Percentiles rank a stretch among this genome's conserved stretches.
phyloP scores from a whole-genome alignment of 1,139 yeast genomes.

The Suhomyces bokatorum region DNA sequence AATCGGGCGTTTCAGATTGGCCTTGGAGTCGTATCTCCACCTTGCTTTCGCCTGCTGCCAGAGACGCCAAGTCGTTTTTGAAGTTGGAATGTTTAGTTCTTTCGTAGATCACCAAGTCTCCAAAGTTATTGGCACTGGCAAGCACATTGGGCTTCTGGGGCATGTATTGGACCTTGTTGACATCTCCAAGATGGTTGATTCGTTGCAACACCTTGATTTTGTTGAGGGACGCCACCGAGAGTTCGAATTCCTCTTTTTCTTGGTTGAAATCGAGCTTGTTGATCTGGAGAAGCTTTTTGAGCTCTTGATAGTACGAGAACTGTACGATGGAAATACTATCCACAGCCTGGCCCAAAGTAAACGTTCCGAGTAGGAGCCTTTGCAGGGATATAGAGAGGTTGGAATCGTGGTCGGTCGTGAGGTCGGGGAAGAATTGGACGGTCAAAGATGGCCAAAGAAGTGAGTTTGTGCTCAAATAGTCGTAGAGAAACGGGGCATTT shows the following conservation, averaged over 20 bases:
- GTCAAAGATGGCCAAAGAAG: conserved; percentile 58
- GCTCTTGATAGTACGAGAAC: conserved; percentile 34
- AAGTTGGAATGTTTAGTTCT: conserved; percentile 54
- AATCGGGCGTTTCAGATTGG: conserved; percentile 1
- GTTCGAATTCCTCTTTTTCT: conserved; percentile 45
- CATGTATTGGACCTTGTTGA: conserved; percentile 41
- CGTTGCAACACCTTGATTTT: conserved; percentile 38
- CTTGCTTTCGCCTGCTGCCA: conserved; percentile 27
- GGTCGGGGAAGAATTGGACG: conserved; percentile 57
- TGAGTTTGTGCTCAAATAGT: conserved; percentile 49
- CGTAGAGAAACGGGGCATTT: conserved; percentile 53
- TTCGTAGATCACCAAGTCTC: conserved; percentile 48
- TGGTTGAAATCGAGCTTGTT: conserved; percentile 38
- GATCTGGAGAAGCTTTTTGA: conserved; percentile 32
- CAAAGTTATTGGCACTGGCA: conserved; percentile 43
- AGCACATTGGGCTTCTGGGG: conserved; percentile 48
- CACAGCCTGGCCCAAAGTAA: conserved; percentile 44
- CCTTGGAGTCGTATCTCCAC: conserved; percentile 32
- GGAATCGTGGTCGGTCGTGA: conserved; percentile 14
- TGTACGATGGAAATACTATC: conserved; percentile 44
- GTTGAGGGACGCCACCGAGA: conserved; percentile 24
- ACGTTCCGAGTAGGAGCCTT: conserved; percentile 43
- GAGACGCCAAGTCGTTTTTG: conserved; percentile 31
- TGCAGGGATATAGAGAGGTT: conserved; percentile 25
- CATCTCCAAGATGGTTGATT: conserved; percentile 48